Conservation (phyloP, 2,329 filamentous ascomycete species). For the Alternaria novae-zelandiae region DNA sequence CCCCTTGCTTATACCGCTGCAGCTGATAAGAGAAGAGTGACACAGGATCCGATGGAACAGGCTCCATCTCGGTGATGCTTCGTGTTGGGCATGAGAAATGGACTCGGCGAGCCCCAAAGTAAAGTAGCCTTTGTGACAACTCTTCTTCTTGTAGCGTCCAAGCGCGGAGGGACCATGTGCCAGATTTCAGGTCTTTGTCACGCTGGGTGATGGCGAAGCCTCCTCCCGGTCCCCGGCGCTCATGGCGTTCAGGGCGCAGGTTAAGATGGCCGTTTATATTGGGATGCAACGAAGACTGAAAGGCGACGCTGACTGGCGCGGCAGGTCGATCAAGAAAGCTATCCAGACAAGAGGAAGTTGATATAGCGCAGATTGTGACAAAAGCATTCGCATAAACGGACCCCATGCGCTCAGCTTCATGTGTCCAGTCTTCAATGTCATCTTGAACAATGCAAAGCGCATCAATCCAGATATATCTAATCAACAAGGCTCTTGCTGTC, state of each 20-base stretch:
- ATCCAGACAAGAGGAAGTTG: neutral
- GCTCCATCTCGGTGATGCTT: neutral
- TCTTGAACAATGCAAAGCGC: neutral
- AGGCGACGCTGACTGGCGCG: neutral
- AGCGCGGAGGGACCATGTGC: neutral
- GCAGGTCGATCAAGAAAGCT: neutral
- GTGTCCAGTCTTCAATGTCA: accelerated
- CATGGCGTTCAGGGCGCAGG: neutral
- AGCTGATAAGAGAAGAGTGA: neutral
- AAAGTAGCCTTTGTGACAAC: neutral
- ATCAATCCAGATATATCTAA: neutral
- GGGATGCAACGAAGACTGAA: neutral
- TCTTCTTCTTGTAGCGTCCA: neutral
- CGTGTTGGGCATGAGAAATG: neutral
- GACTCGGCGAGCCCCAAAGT: neutral
- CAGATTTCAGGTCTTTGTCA: neutral
- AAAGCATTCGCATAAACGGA: neutral
- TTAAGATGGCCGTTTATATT: neutral
- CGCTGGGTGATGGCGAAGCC: too few relatives aligned
- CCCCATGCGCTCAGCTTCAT: neutral
- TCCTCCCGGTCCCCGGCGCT: accelerated
- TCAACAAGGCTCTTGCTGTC: neutral
- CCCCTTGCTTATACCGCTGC: neutral
- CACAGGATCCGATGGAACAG: accelerated
- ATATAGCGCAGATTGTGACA: neutral